phyloP scores from a whole-genome alignment of 805 yeast species.

The Yarrowia keelungensis region DNA sequence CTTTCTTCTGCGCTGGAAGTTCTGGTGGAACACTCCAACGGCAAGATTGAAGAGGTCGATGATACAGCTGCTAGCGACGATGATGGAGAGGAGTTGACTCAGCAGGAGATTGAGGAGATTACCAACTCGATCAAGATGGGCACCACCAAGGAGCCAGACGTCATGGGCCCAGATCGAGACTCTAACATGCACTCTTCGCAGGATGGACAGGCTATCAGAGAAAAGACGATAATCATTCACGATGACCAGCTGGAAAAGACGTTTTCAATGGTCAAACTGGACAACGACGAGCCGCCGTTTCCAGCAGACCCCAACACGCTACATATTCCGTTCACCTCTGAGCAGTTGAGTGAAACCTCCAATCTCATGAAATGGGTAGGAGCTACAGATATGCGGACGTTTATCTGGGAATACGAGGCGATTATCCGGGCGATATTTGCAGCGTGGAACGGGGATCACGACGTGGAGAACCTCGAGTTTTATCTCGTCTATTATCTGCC shows the following conservation, averaged over 20 bases:
- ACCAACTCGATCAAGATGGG: neutral
- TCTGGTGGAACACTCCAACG: conserved; percentile 28
- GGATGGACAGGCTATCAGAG: neutral
- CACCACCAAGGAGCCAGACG: neutral
- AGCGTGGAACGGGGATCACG: conserved; percentile 29
- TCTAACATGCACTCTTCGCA: conserved; percentile 10
- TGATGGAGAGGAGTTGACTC: neutral
- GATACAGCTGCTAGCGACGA: neutral
- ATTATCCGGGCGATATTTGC: conserved; percentile 35
- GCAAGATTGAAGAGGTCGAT: conserved; percentile 12
- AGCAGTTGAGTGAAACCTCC: conserved; percentile 30
- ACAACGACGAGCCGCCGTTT: conserved; percentile 6
- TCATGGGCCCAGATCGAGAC: conserved; percentile 12
- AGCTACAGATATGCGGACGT: conserved; percentile 32
- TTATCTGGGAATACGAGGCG: conserved; percentile 38
- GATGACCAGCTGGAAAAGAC: conserved; percentile 36
- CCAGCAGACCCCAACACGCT: neutral
- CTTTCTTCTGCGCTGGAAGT: conserved; percentile 30
- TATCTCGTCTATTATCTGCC: conserved; percentile 33
- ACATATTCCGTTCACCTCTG: conserved; percentile 28
- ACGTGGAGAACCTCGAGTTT: conserved; percentile 34
- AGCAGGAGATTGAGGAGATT: neutral
- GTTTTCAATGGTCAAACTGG: conserved; percentile 17
- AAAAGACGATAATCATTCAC: conserved; percentile 3
- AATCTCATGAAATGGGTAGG: conserved; percentile 30